These are phyloP conservation scores for Xylaria sp. DNA, from an alignment of 2,329 filamentous ascomycete genomes.

Conservation along the genomic window DNA sequence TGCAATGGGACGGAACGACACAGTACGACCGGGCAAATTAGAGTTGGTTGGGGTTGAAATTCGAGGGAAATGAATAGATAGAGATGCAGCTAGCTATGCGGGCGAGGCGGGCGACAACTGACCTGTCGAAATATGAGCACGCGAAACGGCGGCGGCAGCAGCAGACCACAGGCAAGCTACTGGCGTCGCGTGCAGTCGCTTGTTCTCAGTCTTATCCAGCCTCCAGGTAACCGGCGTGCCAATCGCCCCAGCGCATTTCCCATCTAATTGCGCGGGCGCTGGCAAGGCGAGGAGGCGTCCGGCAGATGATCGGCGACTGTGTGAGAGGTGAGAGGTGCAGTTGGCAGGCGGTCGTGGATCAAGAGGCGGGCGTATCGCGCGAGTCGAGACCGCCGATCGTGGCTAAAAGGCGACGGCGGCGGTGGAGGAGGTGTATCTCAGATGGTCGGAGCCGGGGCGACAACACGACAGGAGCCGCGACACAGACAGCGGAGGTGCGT, in stretches of 20 bases:
- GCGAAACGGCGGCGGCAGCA: conserved; percentile 16
- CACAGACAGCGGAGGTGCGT: neutral
- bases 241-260: conserved; percentile 49
- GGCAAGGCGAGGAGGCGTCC: conserved; percentile 23
- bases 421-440: conserved; percentile 20
- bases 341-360: conserved; percentile 23
- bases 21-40: neutral
- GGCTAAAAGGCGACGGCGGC: conserved; percentile 10
- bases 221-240: conserved; percentile 47
- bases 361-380: conserved; percentile 20
- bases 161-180: conserved; percentile 27
- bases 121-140: conserved; percentile 21
- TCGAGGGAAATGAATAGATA: neutral
- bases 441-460: neutral
- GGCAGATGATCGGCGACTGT: conserved; percentile 25
- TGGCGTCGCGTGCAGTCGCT: conserved; percentile 44
- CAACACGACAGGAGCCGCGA: neutral
- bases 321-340: conserved; percentile 16
- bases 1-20: conserved; percentile 28
- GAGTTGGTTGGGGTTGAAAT: conserved; percentile 2
- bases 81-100: neutral
- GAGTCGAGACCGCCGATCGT: conserved; percentile 25
- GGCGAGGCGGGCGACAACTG: conserved; percentile 17
- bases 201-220: conserved; percentile 47
- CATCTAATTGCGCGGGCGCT: conserved; percentile 45